Conservation (phyloP, 2,329 filamentous ascomycete species). For the Botrytis fragariae region DNA sequence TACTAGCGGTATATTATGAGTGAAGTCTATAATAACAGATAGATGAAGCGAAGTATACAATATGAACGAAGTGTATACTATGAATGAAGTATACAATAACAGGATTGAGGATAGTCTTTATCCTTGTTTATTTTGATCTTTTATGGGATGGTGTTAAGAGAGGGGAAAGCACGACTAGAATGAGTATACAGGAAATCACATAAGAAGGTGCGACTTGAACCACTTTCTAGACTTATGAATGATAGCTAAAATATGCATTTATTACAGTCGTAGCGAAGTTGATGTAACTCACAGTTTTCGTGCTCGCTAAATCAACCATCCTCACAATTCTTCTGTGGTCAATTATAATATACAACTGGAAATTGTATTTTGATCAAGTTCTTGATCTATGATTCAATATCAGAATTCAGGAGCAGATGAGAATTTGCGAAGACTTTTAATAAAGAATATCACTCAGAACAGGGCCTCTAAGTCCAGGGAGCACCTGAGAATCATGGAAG, state of each 20-base stretch:
- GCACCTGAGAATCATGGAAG: neutral
- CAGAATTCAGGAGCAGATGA: neutral
- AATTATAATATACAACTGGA: neutral
- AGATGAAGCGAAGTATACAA: neutral
- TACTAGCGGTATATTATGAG: neutral
- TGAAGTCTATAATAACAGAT: neutral
- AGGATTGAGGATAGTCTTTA: neutral
- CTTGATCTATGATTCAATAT: neutral
- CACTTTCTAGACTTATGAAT: neutral
- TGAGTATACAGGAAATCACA: neutral
- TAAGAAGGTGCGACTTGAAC: neutral
- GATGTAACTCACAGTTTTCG: neutral
- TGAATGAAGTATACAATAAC: neutral
- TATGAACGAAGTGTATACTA: neutral
- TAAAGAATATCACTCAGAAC: too few relatives aligned
- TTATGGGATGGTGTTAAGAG: neutral
- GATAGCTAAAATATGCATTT: too few relatives aligned
- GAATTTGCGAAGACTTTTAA: too few relatives aligned
- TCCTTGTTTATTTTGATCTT: neutral
- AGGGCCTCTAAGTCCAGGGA: too few relatives aligned
- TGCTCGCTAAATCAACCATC: neutral
- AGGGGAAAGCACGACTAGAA: neutral
- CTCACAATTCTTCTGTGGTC: neutral
- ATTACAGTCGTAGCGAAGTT: neutral
- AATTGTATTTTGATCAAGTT: neutral